Evolutionary conservation across 345 rosid species (phyloP).

Genomic region (Carallia brachiata): DNA sequence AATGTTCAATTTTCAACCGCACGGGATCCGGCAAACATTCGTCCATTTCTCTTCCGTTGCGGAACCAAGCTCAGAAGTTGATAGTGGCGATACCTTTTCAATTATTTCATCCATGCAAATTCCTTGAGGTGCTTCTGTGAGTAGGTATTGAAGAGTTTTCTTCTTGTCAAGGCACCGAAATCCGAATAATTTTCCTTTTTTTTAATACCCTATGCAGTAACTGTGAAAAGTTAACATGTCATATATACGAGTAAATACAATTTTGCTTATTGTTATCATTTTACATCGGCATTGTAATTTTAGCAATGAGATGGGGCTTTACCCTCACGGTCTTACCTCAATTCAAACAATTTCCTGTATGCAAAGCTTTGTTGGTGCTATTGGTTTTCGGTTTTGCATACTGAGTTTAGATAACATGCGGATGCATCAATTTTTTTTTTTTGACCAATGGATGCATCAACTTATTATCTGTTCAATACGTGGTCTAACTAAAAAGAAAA

Average conservation of each 20-base stretch:
- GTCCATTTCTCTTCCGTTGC: neutral
- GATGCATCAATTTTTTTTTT: too few relatives aligned
- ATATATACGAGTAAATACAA: constrained; percentile 25
- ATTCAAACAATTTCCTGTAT: neutral
- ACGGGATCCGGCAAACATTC: neutral
- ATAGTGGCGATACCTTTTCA: neutral
- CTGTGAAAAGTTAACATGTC: constrained; percentile 2
- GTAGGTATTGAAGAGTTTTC: neutral
- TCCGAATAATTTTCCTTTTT: neutral
- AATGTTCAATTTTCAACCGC: neutral
- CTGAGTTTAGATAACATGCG: too few relatives aligned
- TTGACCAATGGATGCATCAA: too few relatives aligned
- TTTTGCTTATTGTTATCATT: constrained; percentile 31
- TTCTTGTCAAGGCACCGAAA: constrained; percentile 1
- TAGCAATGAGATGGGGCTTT: constrained; percentile 5
- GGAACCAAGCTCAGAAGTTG: neutral
- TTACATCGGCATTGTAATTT: neutral
- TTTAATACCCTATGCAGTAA: neutral
- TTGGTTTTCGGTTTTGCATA: too few relatives aligned
- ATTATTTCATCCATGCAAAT: neutral
- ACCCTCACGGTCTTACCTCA: neutral
- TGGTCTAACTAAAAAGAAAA: too few relatives aligned
- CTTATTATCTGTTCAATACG: too few relatives aligned
- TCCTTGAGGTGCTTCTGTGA: neutral
- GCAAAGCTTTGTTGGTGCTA: too few relatives aligned